phyloP scores from a whole-genome alignment of 768 basidiomycete species.

The Lyophyllum atratum region DNA sequence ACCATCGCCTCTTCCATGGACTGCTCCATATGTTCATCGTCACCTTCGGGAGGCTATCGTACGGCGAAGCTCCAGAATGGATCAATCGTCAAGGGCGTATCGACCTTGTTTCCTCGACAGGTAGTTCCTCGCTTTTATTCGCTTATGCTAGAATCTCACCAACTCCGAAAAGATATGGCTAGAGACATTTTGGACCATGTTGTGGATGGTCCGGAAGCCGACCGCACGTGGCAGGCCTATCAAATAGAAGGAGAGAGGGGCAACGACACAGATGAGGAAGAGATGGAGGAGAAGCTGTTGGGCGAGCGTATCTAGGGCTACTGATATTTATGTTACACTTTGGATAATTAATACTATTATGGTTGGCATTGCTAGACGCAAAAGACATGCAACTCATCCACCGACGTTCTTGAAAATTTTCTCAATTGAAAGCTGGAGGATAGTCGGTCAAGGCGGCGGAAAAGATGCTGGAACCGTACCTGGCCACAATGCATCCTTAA shows the following conservation, averaged over 20 bases:
- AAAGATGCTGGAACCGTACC: conserved; percentile 23
- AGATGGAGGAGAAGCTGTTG: conserved; percentile 54
- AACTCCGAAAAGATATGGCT: conserved; percentile 47
- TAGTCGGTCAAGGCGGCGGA: not conserved
- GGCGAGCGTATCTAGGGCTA: conserved; percentile 22
- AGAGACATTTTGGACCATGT: conserved; percentile 64
- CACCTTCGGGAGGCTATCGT: conserved; percentile 76
- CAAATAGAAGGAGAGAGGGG: conserved; percentile 46
- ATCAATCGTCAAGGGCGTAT: conserved; percentile 38
- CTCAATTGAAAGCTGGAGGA: conserved; percentile 8
- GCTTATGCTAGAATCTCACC: conserved; percentile 1
- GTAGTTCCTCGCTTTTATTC: conserved; percentile 32
- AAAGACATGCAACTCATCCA: not conserved
- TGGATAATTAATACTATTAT: not conserved
- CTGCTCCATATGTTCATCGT: conserved; percentile 72
- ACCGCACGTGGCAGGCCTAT: conserved; percentile 63
- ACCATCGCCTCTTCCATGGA: conserved; percentile 58
- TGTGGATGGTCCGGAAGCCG: conserved; percentile 74
- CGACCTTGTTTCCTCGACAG: conserved; percentile 47
- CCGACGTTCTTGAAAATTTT: conserved; percentile 11
- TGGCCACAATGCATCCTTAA: conserved; percentile 57
- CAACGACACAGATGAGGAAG: conserved; percentile 54
- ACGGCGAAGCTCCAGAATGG: conserved; percentile 67
- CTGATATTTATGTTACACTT: not conserved
- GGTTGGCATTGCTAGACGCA: not conserved